Percentiles rank a stretch among this genome's conserved stretches.
Conservation (phyloP, 345 rosid genomes). For the Eucalyptus urophylla region DNA sequence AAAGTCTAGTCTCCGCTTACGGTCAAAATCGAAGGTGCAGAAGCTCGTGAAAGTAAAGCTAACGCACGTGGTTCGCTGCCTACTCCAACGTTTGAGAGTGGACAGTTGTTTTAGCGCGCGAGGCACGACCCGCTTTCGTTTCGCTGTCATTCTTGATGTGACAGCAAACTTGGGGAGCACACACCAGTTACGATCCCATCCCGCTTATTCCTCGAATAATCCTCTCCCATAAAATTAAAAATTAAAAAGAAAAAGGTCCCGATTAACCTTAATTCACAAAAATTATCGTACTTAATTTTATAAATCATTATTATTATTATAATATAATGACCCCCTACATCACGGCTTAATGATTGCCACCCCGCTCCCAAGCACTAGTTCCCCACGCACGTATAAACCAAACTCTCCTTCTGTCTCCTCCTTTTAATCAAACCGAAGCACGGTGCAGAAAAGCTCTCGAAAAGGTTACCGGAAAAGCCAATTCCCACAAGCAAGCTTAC, state of each 20-base stretch:
- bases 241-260: not conserved
- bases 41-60: not conserved
- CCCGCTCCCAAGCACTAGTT: not conserved
- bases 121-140: not conserved
- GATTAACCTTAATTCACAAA: not conserved
- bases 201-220: not conserved
- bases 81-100: not conserved
- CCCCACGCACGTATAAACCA: not conserved
- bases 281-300: not conserved
- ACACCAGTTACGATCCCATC: not conserved
- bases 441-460: too few species aligned
- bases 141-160: not conserved
- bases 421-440: not conserved
- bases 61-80: not conserved
- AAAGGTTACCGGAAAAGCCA: not conserved
- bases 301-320: not conserved
- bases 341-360: not conserved
- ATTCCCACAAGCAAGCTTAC: not conserved
- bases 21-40: not conserved
- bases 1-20: not conserved
- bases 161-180: not conserved
- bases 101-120: not conserved
- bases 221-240: not conserved
- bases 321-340: not conserved
- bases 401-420: not conserved